Conservation (phyloP, 768 basidiomycete species). For the Boletus rubropictus region DNA sequence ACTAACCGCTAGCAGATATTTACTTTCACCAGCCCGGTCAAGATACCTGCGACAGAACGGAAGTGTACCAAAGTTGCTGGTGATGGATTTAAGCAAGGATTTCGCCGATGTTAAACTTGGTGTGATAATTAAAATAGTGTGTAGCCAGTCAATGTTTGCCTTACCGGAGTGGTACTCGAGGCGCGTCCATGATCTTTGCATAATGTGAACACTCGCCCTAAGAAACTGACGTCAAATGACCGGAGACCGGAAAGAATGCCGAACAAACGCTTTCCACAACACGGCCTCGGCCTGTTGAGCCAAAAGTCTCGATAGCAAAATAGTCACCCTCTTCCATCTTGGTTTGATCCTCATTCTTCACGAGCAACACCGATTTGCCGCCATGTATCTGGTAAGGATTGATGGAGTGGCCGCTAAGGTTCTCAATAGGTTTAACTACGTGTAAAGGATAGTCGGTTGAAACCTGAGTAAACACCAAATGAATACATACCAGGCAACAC, state of each 20-base stretch:
- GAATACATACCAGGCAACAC: slow-evolving; percentile 59
- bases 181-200: slow-evolving; percentile 65
- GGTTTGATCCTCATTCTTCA: slow-evolving; percentile 82
- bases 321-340: slow-evolving; percentile 99
- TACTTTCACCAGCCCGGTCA: slow-evolving; percentile 87
- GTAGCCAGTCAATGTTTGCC: slow-evolving; percentile 16
- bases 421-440: slow-evolving; percentile 89
- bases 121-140: background rate
- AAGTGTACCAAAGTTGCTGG: slow-evolving; percentile 88
- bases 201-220: slow-evolving; percentile 95
- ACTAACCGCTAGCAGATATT: slow-evolving; percentile 83
- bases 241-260: background rate
- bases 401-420: slow-evolving; percentile 93
- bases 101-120: slow-evolving; percentile 80
- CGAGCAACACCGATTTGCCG: slow-evolving; percentile 85
- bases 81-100: slow-evolving; percentile 79
- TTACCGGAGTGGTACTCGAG: slow-evolving; percentile 70
- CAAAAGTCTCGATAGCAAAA: slow-evolving; percentile 98
- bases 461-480: background rate
- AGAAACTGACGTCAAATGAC: slow-evolving; percentile 1
- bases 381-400: slow-evolving; percentile 89
- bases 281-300: slow-evolving; percentile 87
- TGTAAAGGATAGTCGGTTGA: background rate
- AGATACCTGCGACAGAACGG: slow-evolving; percentile 96
- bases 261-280: slow-evolving; percentile 71